Evolutionary conservation across 2,329 filamentous ascomycete genomes (phyloP).

Genomic region (Aspergillus unguis): DNA sequence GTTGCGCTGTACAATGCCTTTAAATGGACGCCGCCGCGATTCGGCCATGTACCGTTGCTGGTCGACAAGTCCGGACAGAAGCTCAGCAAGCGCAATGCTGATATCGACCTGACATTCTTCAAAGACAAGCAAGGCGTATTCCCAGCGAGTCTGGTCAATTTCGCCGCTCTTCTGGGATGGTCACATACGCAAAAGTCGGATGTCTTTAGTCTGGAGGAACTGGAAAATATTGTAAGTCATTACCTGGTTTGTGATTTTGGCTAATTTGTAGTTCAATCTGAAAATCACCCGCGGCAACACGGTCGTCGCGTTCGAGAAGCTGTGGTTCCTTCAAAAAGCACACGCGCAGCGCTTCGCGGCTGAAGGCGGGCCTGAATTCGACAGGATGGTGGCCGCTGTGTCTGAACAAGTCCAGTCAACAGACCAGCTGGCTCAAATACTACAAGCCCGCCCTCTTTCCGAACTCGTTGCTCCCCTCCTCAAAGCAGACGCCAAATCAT

Average conservation of each 20-base stretch:
- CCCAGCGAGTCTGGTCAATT: constrained; percentile 69
- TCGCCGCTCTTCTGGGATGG: constrained; percentile 83
- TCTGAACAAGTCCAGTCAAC: constrained; percentile 25
- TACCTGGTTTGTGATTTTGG: background rate
- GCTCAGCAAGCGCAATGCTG: constrained; percentile 79
- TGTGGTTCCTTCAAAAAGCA: constrained; percentile 72
- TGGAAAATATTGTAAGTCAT: constrained; percentile 62
- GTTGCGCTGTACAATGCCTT: constrained; percentile 73
- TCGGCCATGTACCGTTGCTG: constrained; percentile 76
- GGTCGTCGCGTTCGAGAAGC: constrained; percentile 74
- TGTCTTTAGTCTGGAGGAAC: constrained; percentile 65
- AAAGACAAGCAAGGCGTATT: constrained; percentile 57
- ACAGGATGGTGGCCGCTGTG: constrained; percentile 40
- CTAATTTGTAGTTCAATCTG: constrained; percentile 62
- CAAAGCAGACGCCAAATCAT: constrained; percentile 55
- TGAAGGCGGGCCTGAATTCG: constrained; percentile 42
- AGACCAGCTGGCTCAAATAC: constrained; percentile 30
- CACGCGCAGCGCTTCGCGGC: constrained; percentile 56
- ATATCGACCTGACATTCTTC: constrained; percentile 59
- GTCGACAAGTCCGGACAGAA: constrained; percentile 68
- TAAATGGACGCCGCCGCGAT: constrained; percentile 68
- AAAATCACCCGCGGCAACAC: constrained; percentile 92
- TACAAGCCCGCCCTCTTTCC: constrained; percentile 36
- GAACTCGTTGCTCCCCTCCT: constrained; percentile 53
- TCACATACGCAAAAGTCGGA: constrained; percentile 66